Evolutionary conservation across 805 yeast genomes (phyloP).

Genomic region (Kodamaea neixiangensis): DNA sequence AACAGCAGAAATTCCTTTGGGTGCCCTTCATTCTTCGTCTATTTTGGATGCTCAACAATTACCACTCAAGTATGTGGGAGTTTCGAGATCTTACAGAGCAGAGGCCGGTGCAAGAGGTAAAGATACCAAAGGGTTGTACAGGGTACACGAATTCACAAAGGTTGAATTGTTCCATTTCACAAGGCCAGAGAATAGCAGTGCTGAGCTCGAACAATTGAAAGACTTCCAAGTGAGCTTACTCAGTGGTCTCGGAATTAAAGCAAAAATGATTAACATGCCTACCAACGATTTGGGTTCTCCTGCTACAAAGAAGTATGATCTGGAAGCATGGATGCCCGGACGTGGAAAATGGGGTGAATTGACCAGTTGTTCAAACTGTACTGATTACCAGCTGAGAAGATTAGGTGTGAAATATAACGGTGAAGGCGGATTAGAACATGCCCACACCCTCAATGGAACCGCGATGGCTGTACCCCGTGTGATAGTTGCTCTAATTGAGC

Average conservation of each 20-base stretch:
- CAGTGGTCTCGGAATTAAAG: constrained; percentile 67
- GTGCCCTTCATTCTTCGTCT: constrained; percentile 67
- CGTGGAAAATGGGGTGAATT: constrained; percentile 91
- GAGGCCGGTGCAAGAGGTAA: constrained; percentile 97
- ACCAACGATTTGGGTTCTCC: constrained; percentile 91
- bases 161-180: constrained; percentile 88
- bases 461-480: constrained; percentile 95
- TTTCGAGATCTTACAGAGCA: constrained; percentile 86
- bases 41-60: constrained; percentile 39
- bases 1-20: constrained; percentile 94
- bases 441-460: constrained; percentile 90
- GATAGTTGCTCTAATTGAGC: constrained; percentile 87
- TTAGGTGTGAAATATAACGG: constrained; percentile 62
- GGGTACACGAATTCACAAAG: constrained; percentile 96
- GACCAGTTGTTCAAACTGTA: constrained; percentile 87
- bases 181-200: constrained; percentile 44
- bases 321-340: constrained; percentile 99
- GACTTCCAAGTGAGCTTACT: constrained; percentile 67
- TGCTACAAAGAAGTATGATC: constrained; percentile 86
- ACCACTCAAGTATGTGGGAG: constrained; percentile 70
- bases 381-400: constrained; percentile 87
- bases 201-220: constrained; percentile 60
- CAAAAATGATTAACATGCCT: constrained; percentile 87
- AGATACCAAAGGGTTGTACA: constrained; percentile 86
- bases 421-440: constrained; percentile 44